Base-by-base conservation (phyloP, 2,329 filamentous ascomycete species). In the Alternaria triticina region DNA sequence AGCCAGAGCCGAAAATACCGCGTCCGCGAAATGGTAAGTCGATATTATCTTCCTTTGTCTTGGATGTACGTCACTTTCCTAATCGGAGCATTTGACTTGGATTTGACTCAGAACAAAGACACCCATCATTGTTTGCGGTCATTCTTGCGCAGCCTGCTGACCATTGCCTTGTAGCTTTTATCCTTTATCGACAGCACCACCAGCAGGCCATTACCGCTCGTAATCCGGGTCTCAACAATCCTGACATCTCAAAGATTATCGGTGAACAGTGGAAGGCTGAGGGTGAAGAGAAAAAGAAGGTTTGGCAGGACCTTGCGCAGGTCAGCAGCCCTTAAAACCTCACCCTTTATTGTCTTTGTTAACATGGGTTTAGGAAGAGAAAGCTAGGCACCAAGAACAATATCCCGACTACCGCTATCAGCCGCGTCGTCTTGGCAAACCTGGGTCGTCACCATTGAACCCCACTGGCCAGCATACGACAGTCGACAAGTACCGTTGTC, bases 191-290 rank as follows among this genome's bases (percentile, higher is more conserved):
- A 43, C 94, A 98, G 79, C 91, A 96, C 79, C 91, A 96, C 74
- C 95, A 98, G 80, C 89, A 91, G 17, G 85, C 88, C 52, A 93
- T 98, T 54, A 91, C 94, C 40, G 86, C 89, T 57, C 87, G 92
- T 71, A 88, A 97, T 74, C 95, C 94, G n/a, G 92, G 93, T 47
- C 88, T 97, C 68, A 90, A 94, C 49, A 98, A 98, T 80, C 95
- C 95, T 4, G 93, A 97, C 56, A 97, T 98, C 72, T 97, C 95
- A 69, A 97, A 97, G 82, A 96, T 98, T 72, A 97, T 98, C 71
- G 95, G 95, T 56, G 89, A 93, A 78, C 91, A 94, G 87, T 99
- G 96, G 96, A 89, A 91, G 74, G 87, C 89, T 59, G 90, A 96
- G 75, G 82, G 89, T 5, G 86, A 90, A 23, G 88, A 91, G 57